These are phyloP conservation scores for Omphalotus guepiniiformis DNA, from an alignment of 768 basidiomycete genomes.

Conservation along the genomic window DNA sequence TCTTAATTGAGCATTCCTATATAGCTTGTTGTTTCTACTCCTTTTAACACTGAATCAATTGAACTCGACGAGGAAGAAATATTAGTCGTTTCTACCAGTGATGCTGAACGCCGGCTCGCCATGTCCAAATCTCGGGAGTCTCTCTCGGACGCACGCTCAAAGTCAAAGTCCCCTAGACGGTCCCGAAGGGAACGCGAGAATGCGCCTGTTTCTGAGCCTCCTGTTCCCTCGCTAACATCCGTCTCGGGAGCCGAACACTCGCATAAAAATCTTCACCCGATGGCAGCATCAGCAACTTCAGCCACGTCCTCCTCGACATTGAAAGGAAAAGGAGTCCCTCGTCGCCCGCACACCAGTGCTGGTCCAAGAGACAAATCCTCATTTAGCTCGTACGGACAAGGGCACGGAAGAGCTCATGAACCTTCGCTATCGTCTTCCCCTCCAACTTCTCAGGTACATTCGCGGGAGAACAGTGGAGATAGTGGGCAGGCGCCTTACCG, in stretches of 20 bases:
- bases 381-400: too few species aligned
- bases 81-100: conserved; percentile 63
- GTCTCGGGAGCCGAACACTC: neutral
- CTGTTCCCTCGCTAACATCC: too few species aligned
- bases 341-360: conserved; percentile 73
- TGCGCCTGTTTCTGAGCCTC: conserved; percentile 1
- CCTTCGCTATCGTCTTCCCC: too few species aligned
- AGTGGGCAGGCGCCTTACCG: too few species aligned
- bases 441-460: too few species aligned
- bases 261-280: too few species aligned
- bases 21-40: conserved; percentile 50
- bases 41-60: conserved; percentile 59
- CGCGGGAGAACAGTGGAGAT: too few species aligned
- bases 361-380: conserved; percentile 57
- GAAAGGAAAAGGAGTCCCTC: conserved; percentile 27
- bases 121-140: conserved; percentile 53
- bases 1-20: conserved; percentile 11
- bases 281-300: conserved; percentile 6
- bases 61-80: conserved; percentile 71
- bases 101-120: conserved; percentile 62
- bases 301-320: conserved; percentile 1
- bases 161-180: conserved; percentile 16
- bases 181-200: conserved; percentile 8
- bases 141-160: conserved; percentile 13
- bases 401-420: too few species aligned